These are phyloP conservation scores for Euphrasia arctica DNA, from an alignment of 305 asterid genomes.

Conservation along the genomic window DNA sequence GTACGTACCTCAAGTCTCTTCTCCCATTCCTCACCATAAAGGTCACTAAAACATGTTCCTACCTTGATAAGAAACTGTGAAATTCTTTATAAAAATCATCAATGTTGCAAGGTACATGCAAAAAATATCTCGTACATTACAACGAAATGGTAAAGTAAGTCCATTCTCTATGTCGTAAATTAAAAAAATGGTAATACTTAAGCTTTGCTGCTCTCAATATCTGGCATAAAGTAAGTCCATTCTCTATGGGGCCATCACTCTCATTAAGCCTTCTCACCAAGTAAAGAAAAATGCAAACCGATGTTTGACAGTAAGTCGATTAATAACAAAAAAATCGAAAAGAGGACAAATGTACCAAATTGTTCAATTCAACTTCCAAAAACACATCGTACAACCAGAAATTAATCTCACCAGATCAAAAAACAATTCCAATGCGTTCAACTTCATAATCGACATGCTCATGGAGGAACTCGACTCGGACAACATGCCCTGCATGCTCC, in stretches of 20 bases:
- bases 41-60: slow-evolving; percentile 59
- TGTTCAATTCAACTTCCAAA: no score
- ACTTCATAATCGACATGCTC: no score
- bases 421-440: no score
- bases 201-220: slow-evolving; percentile 69
- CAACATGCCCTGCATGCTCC: no score
- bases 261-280: slow-evolving; percentile 57
- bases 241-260: slow-evolving; percentile 38
- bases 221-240: slow-evolving; percentile 61
- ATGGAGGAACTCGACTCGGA: no score
- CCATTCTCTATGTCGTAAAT: not conserved
- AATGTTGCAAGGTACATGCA: slow-evolving; percentile 45
- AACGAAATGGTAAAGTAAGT: slow-evolving; percentile 7
- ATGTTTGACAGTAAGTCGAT: no score
- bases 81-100: slow-evolving; percentile 87
- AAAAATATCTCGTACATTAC: slow-evolving; percentile 8
- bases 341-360: no score
- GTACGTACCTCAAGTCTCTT: slow-evolving; percentile 77
- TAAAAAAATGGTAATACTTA: slow-evolving; percentile 45
- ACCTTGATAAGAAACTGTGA: slow-evolving; percentile 66
- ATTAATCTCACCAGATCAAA: no score
- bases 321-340: no score
- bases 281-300: slow-evolving; percentile 80
- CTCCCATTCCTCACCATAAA: slow-evolving; percentile 86
- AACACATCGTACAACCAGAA: no score